Evolutionary conservation across 1,139 yeast genomes (phyloP).

Genomic region (Candida labiduridarum): DNA sequence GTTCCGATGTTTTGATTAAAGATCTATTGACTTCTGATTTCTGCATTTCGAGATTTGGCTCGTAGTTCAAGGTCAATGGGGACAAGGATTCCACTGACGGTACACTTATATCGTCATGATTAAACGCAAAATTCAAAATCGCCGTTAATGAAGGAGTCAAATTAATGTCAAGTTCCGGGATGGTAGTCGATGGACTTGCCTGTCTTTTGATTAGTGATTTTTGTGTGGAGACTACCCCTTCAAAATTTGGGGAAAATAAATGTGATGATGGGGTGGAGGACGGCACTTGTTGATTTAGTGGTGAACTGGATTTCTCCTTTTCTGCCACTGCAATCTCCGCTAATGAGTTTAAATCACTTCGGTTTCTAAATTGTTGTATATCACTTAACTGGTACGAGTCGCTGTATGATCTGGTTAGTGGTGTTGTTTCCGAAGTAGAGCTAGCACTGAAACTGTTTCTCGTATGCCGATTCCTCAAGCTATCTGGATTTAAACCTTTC

Average conservation of each 20-base stretch:
- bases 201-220: background rate
- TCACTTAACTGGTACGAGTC: background rate
- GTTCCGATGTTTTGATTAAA: constrained; percentile 21
- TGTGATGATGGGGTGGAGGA: background rate
- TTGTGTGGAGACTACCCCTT: background rate
- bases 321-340: constrained; percentile 36
- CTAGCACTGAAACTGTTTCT: constrained; percentile 8
- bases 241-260: constrained; percentile 4
- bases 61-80: constrained; percentile 28
- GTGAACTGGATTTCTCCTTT: constrained; percentile 23
- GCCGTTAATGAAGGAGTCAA: constrained; percentile 50
- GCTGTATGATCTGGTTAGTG: constrained; percentile 2
- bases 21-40: constrained; percentile 2
- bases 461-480: constrained; percentile 16
- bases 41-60: constrained; percentile 5
- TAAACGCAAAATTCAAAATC: constrained; percentile 45
- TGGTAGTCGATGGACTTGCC: background rate
- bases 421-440: background rate
- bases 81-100: constrained; percentile 28
- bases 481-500: constrained; percentile 49
- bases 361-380: background rate
- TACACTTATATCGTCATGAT: constrained; percentile 27
- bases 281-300: constrained; percentile 1
- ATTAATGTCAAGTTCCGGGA: constrained; percentile 20
- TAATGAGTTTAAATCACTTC: constrained; percentile 25